Conservation (phyloP, 768 basidiomycete species). For the Asterophora parasitica region DNA sequence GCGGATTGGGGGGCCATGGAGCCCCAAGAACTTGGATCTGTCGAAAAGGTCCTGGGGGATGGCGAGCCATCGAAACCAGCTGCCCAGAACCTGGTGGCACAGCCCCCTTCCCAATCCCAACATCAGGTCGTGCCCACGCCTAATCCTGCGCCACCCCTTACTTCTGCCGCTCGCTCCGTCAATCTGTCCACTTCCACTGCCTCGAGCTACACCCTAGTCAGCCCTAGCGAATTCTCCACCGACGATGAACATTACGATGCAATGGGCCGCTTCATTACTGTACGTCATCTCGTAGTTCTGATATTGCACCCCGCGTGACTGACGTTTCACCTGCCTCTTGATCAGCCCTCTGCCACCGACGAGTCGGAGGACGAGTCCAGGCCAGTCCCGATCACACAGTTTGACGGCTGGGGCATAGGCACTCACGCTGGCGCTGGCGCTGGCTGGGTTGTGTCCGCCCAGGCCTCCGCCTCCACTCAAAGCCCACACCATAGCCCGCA, state of each 20-base stretch:
- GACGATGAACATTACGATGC: conserved; percentile 29
- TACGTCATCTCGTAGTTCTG: conserved; percentile 19
- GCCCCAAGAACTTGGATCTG: conserved; percentile 28
- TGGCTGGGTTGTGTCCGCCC: neutral
- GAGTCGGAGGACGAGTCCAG: conserved; percentile 26
- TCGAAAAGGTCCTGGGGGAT: conserved; percentile 34
- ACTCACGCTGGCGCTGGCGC: neutral
- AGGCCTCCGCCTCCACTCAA: conserved; percentile 12
- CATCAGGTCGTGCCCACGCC: conserved; percentile 16
- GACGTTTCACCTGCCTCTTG: conserved; percentile 16
- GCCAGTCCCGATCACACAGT: conserved; percentile 12
- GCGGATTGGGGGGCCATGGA: conserved; percentile 45
- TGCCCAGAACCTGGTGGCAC: conserved; percentile 12
- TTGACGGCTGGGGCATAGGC: conserved; percentile 16
- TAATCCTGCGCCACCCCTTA: conserved; percentile 25
- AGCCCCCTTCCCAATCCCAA: conserved; percentile 14
- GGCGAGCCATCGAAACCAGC: conserved; percentile 22
- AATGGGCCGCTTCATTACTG: conserved; percentile 21
- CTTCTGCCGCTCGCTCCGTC: conserved; percentile 28
- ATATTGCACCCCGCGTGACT: conserved; percentile 13
- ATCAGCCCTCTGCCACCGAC: conserved; percentile 16
- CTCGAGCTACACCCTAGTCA: conserved; percentile 40
- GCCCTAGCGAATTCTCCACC: conserved; percentile 37
- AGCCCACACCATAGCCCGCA: conserved; percentile 19
- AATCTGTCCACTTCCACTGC: conserved; percentile 34